phyloP scores from a whole-genome alignment of 1,284 basidiomycete genomes.

The Singerocomus inundabilis region DNA sequence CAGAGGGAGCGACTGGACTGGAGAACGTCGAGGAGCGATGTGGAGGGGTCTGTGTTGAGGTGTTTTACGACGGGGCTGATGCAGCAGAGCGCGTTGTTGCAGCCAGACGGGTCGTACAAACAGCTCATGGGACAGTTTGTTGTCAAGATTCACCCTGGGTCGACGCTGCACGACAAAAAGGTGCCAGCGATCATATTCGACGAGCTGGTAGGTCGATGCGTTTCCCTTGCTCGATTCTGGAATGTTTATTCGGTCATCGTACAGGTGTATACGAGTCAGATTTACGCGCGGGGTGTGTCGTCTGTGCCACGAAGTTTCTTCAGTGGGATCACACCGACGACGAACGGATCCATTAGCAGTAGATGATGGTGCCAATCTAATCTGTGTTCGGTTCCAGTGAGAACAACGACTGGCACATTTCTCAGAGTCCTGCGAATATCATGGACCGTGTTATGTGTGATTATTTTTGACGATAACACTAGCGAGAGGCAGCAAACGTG shows the following conservation, averaged over 20 bases:
- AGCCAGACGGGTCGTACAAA: slow-evolving; percentile 82
- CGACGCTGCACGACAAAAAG: slow-evolving; percentile 75
- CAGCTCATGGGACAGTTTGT: slow-evolving; percentile 80
- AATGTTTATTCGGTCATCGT: slow-evolving; percentile 4
- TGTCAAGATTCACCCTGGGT: slow-evolving; percentile 88
- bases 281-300: slow-evolving; percentile 87
- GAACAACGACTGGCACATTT: too few species aligned
- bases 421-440: too few species aligned
- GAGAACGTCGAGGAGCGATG: slow-evolving; percentile 54
- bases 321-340: slow-evolving; percentile 15
- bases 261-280: slow-evolving; percentile 76
- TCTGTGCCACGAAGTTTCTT: slow-evolving; percentile 58
- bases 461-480: too few species aligned
- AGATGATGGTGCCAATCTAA: slow-evolving; percentile 19
- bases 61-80: slow-evolving; percentile 75
- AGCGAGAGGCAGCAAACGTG: too few species aligned
- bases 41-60: slow-evolving; percentile 59
- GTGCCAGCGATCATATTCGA: slow-evolving; percentile 85
- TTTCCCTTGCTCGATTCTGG: not conserved
- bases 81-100: slow-evolving; percentile 80
- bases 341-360: slow-evolving; percentile 10
- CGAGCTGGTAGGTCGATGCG: slow-evolving; percentile 67
- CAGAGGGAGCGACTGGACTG: slow-evolving; percentile 61
- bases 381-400: slow-evolving; percentile 3
- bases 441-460: too few species aligned